Evolutionary conservation across 306 rosid species (phyloP), one percentile per base, ranked within the genome.

Genomic region (Aeschynomene evenia): DNA sequence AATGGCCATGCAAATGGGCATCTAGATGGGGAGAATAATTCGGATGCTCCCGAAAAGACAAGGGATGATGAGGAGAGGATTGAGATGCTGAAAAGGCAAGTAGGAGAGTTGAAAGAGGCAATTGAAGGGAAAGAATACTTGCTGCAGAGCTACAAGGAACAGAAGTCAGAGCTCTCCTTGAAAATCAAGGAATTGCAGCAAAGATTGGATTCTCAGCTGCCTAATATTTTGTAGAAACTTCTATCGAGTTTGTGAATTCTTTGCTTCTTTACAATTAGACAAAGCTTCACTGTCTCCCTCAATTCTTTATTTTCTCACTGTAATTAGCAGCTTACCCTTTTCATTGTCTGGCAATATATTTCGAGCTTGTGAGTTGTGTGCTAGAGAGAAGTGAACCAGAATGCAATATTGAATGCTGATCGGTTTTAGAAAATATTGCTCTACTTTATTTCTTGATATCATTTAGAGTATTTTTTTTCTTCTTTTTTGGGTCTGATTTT

Each of bases 101-200:
- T 94, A 18, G 94, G 96, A 45, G 98, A 94, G 66, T 79, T 90
- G 77, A 94, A 87, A 81, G 98, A 90, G 73, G 96, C 84, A 28
- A 84, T 94, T 68, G 97, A 88, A 33, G 98, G 98, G 51, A 94
- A 90, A 76, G 94, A 94, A 45, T 94, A 82, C 78, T 79, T 94
- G 80, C 84, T 90, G 70, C 96, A 84, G 78, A 94, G 79, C 89
- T 90, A 90, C 73, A 94, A 90, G 82, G 95, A 88, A 82, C 98
- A 94, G 77, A 94, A 85, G 79, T 49, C 89, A 0, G 98, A 88
- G 79, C 94, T 90, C 37, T 79, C 90, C 2, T 11, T 82, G 80
- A 90, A 90, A 78, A 69, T 88, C 63, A 90, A 81, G 71, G 97
- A 90, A 63, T 82, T 94, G 89, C 97, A 90, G 86, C 94, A 77